Evolutionary conservation across 148 eudicot genomes (phyloP), one percentile per base, ranked within the genome.

Genomic region (Arctostaphylos glauca): DNA sequence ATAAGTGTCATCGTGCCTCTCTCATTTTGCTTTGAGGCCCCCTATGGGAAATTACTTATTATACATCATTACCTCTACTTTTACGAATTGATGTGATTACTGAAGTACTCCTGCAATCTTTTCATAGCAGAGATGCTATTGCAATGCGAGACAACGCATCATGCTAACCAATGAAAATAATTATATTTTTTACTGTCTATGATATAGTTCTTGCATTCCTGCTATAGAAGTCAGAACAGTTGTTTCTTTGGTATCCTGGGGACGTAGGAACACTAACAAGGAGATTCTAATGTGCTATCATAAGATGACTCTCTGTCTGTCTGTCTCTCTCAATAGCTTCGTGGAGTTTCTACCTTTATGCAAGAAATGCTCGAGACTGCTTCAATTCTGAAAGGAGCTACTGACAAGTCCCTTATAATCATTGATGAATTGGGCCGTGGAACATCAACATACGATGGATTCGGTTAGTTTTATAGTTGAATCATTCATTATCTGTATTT

Each of bases 361-460:
- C 99, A 96, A 94, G 99, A 96, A 91, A 96, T 96, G 99, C 97
- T 96, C 2, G 99, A 96, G 92, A 96, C 99, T 80, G 98, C 99
- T 52, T 92, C 99, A 81, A 96, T 96, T 84, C 91, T 96, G 89
- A 96, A 92, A 87, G 99, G 99, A 79, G 98, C 98, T 78, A 94
- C 98, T 75, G 90, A 92, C 60, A 96, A 92, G 87, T 96, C 99
- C 2, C 82, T 96, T 82, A 90, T 96, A 47, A 94, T 96, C 59
- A 94, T 96, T 87, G 99, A 96, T 76, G 99, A 96, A 90, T 88
- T 96, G 89, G 99, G 99, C 76, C 99, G 99, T 83, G 99, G 99
- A 76, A 96, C 99, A 73, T 96, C 99, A 70, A 96, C 99, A 80
- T 96, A 96, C 89, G 99, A 96, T 88, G 99, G 98, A 90, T 96